Evolutionary conservation across 805 yeast species (phyloP), one percentile per base, ranked within the genome.

Genomic region (Schwanniomyces vanrijiae): DNA sequence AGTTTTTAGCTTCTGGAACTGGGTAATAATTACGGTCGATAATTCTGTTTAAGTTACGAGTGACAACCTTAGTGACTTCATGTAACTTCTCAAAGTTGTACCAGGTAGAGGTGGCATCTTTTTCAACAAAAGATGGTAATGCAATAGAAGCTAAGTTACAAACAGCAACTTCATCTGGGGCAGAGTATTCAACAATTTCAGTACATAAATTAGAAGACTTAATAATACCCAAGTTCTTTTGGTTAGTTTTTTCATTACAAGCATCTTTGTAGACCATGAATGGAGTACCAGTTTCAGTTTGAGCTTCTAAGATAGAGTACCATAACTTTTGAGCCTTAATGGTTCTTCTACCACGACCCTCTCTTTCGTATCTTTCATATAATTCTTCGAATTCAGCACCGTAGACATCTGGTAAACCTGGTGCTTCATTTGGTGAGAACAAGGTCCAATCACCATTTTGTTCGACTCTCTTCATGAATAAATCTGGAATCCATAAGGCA

Each of bases 211-310:
- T 80, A 34, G 84, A 80, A 5, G 84, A 79, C 61, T 80, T 80
- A 62, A 80, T 80, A 35, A 73, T 64, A 57, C 85, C 85, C 62
- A 80, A 70, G 63, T 80, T 80, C 74, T 79, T 74, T 64, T 80
- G 85, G 66, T 80, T 80, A 45, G 83, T 69, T 65, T 80, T 80
- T 54, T 64, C 55, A 66, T 80, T 80, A 65, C 84, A 80, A 11
- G 84, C 81, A 65, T 80, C 85, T 64, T 80, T 80, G 69, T 80
- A 80, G 55, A 80, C 68, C 84, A 80, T 79, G 68, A 80, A 80
- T 39, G 85, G 85, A 42, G 83, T 79, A 60, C 85, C 85, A 28
- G 85, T 80, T 65, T 80, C 85, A 41, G 84, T 80, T 64, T 80
- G 85, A 20, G 84, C 81, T 60, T 80, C 84, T 60, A 80, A 70